Conservation (phyloP, 2,329 filamentous ascomycete species). For the Erysiphe neolycopersici region DNA sequence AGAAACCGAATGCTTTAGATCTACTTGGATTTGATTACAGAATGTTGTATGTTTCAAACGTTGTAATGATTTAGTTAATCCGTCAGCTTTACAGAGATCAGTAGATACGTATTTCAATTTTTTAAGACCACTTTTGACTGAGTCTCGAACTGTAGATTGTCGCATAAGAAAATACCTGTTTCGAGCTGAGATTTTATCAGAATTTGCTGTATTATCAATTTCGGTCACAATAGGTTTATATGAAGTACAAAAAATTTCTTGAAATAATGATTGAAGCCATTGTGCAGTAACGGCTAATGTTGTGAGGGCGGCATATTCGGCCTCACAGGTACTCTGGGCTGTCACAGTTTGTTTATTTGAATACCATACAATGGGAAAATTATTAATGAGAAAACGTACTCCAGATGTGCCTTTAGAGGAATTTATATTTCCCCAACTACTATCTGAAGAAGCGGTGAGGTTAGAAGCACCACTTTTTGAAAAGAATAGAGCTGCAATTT, state of each 20-base stretch:
- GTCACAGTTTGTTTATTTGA: not conserved
- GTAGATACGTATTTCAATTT: not conserved
- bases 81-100: not conserved
- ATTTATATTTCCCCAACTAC: not conserved
- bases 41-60: not conserved
- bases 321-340: not conserved
- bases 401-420: not conserved
- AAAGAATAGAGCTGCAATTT: not conserved
- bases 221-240: too few relatives aligned
- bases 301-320: too few relatives aligned
- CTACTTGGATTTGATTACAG: not conserved
- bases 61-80: not conserved
- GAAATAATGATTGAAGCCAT: too few relatives aligned
- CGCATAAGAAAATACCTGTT: too few relatives aligned
- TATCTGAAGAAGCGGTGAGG: not conserved
- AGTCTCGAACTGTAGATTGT: too few relatives aligned
- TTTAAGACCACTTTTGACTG: not conserved
- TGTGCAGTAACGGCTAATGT: too few relatives aligned
- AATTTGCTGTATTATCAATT: too few relatives aligned
- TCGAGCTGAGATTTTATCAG: too few relatives aligned
- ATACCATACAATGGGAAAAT: not conserved
- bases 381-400: not conserved
- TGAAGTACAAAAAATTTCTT: too few relatives aligned
- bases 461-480: not conserved
- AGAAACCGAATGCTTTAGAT: too few relatives aligned